Evolutionary conservation across 305 asterid species (phyloP), one percentile per base, ranked within the genome.

Genomic region (Fraxinus sp.): DNA sequence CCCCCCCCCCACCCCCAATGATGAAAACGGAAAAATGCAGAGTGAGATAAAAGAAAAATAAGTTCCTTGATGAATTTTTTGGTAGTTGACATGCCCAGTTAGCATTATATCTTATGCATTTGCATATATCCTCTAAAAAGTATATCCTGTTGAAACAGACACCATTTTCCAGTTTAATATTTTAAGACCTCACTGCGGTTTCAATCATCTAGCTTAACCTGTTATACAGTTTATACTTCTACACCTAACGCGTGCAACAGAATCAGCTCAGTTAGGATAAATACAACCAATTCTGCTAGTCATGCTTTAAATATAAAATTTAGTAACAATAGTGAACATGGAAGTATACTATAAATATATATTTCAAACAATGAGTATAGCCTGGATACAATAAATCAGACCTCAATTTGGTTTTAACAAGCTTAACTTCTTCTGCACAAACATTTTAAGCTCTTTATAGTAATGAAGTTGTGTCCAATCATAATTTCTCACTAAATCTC

Each of bases 391-490:
- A 62, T 62, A 24, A 62, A 62, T 62, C 16, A 62, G 72, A 62
- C 72, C 5, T 62, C 33, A 62, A 8, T 62, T 22, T 62, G 72
- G 72, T 62, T 20, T 62, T 22, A 62, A 7, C 30, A 7, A 62
- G 33, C 33, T 62, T 62, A 22, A 62, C 16, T 62, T 62, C 14
- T 22, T 22, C 30, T 10, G 72, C 72, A 62, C 72, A 22, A 62
- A 22, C 79, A 75, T 79, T 82, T 68, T 49, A 77, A 83, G 77
- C 77, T 55, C 52, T 52, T 16, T 62, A 57, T 57, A 57, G 26
- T 8, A 36, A 62, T 43, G 16, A 52, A 46, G 73, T 52, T 59
- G 22, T 5, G 20, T 79, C 52, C 76, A 55, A 5, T 83, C 37
- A 57, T 72, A 57, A 52, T 81, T 14, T 85, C 59, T 62, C 36